Conservation (phyloP, 2,329 filamentous ascomycete genomes). For the Clonostachys solani region DNA sequence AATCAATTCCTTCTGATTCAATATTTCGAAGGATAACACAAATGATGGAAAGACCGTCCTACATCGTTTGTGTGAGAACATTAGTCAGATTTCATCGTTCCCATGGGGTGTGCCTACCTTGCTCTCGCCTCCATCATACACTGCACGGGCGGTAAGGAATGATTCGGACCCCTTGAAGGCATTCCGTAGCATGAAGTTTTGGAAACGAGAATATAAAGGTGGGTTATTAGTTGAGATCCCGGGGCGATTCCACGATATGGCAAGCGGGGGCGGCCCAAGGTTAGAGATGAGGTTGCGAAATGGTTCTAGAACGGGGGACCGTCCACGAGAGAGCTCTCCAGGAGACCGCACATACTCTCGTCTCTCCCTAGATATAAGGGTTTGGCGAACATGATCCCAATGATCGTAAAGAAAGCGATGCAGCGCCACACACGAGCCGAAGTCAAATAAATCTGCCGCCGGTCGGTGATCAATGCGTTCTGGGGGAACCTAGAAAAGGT, state of each 20-base stretch:
- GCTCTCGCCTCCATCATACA: constrained; percentile 69
- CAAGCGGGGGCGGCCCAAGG: constrained; percentile 62
- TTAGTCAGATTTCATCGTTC: neutral
- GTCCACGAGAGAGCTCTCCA: constrained; percentile 43
- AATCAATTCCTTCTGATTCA: constrained; percentile 60
- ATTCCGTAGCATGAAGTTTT: constrained; percentile 69
- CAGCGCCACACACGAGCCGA: constrained; percentile 65
- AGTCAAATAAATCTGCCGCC: constrained; percentile 55
- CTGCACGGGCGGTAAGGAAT: constrained; percentile 58
- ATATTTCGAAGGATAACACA: constrained; percentile 66
- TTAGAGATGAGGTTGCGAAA: constrained; percentile 60
- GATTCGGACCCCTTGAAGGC: constrained; percentile 63
- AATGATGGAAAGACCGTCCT: constrained; percentile 65
- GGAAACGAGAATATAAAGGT: constrained; percentile 62
- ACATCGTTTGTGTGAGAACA: neutral
- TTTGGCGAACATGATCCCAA: constrained; percentile 66
- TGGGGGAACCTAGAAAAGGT: constrained; percentile 34
- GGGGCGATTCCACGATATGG: constrained; percentile 66
- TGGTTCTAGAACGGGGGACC: constrained; percentile 55
- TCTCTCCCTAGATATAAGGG: constrained; percentile 55
- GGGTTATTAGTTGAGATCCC: constrained; percentile 60
- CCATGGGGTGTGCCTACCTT: constrained; percentile 36
- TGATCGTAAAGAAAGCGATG: constrained; percentile 69
- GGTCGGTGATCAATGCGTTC: constrained; percentile 33
- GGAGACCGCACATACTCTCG: constrained; percentile 52